Conservation (phyloP, 75 land plant species). For the Pinus albicaulis region DNA sequence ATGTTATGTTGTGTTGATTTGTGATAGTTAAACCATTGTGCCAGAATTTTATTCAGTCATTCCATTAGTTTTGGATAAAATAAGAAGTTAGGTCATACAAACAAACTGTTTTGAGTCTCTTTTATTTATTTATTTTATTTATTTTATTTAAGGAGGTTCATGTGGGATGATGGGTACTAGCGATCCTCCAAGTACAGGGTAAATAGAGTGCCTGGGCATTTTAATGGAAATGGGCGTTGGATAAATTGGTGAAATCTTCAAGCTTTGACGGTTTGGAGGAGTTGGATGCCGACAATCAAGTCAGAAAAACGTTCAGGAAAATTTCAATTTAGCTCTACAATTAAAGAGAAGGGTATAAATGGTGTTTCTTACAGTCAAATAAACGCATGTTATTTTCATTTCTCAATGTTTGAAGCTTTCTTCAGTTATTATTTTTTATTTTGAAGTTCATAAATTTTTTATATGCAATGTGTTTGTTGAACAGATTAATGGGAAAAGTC, state of each 20-base stretch:
- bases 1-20: no score
- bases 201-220: conserved; percentile 5
- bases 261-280: conserved; percentile 51
- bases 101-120: no score
- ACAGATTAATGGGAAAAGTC: conserved; percentile 82
- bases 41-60: no score
- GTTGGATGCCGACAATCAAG: conserved; percentile 76
- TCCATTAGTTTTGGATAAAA: conserved; percentile 3
- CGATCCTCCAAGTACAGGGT: conserved; percentile 13
- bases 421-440: no score
- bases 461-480: conserved; percentile 18
- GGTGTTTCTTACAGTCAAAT: no score
- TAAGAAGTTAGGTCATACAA: no score
- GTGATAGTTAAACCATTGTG: no score
- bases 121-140: no score
- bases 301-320: conserved; percentile 83
- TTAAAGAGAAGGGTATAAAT: conserved; percentile 88
- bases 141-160: conserved; percentile 93
- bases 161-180: conserved; percentile 97
- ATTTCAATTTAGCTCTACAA: conserved; percentile 96
- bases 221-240: conserved; percentile 22
- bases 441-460: background rate
- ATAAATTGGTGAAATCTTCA: conserved; percentile 12
- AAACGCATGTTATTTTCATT: no score
- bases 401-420: no score